Evolutionary conservation across 306 rosid genomes (phyloP), one percentile per base, ranked within the genome.

Genomic region (Sphenostylis stenocarpa): DNA sequence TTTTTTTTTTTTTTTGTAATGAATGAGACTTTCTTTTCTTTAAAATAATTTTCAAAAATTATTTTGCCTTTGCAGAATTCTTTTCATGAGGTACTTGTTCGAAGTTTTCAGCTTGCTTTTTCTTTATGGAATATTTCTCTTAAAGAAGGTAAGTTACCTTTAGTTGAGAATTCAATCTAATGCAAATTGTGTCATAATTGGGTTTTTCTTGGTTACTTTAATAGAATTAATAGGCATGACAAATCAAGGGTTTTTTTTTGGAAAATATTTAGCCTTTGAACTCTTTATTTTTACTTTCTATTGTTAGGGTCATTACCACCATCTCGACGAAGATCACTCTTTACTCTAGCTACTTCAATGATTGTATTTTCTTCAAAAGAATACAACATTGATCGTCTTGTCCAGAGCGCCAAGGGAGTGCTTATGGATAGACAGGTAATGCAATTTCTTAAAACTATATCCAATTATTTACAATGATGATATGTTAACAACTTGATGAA

Each of bases 51-150:
- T 63, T 34, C 41, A 67, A 39, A 53, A 29, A 73, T 39, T 78
- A 36, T 77, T 61, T 41, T 78, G 24, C 69, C 62, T 24, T 64
- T 85, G 83, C 93, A 96, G 99, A 88, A 89, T 81, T 91, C 93
- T 81, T 87, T 86, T 83, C 87, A 86, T 45, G 91, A 92, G 91
- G 85, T 86, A 76, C 91, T 92, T 51, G 85, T 86, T 82, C 93
- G 83, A 73, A 88, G 96, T 84, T 96, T 88, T 83, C 99, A 96
- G 85, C 83, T 96, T 38, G 93, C 98, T 55, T 88, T 96, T 88
- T 89, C 97, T 73, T 81, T 96, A 90, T 85, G 86, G 80, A 84
- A 80, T 80, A 73, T 87, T 45, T 92, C 99, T 82, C 96, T 92
- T 56, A 77, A 47, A 73, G 88, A 85, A 65, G 98, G 99, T 96